These are phyloP conservation scores for Diaporthe sp. DNA, from an alignment of 2,329 filamentous ascomycete species.

Conservation along the genomic window DNA sequence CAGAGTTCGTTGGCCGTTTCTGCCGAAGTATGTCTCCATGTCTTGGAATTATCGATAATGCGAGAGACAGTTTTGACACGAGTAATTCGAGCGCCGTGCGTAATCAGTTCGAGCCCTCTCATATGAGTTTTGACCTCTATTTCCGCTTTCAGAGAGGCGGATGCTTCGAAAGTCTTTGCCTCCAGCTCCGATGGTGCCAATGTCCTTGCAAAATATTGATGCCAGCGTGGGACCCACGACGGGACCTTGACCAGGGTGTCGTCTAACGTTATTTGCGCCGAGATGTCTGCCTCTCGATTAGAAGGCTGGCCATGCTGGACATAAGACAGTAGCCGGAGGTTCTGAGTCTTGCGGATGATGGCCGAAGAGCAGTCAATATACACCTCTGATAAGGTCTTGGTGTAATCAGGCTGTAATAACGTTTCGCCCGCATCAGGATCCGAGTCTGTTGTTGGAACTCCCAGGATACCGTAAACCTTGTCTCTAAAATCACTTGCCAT, in stretches of 20 bases:
- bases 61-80: background rate
- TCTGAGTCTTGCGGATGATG: background rate
- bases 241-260: background rate
- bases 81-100: background rate
- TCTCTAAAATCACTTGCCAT: background rate
- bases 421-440: background rate
- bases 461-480: background rate
- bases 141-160: background rate
- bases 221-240: slow-evolving; percentile 3
- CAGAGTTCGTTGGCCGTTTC: background rate
- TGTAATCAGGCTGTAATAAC: background rate
- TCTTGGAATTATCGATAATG: no score
- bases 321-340: background rate
- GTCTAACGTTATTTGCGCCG: background rate
- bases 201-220: background rate
- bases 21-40: background rate
- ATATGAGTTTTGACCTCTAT: background rate
- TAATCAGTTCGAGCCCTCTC: background rate
- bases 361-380: background rate
- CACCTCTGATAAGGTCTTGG: background rate
- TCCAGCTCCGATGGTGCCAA: background rate
- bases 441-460: background rate
- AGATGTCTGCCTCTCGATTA: background rate
- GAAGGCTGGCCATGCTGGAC: background rate
- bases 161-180: background rate